phyloP scores from a whole-genome alignment of 495 filamentous ascomycete species.

The Cenococcum geophilum region DNA sequence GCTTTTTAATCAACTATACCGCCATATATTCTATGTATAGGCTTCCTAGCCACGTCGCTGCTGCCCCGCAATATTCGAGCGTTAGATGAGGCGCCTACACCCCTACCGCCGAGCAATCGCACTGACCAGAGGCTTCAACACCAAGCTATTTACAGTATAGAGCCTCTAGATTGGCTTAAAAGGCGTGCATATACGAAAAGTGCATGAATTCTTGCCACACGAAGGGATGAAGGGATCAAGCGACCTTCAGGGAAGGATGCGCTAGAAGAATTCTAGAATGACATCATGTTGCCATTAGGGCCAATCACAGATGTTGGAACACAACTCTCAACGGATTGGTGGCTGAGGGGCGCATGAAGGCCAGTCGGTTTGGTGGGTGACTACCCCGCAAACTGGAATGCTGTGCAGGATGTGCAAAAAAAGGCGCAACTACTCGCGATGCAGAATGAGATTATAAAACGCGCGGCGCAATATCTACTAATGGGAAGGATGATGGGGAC shows the following conservation, averaged over 20 bases:
- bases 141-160: too few relatives aligned
- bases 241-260: neutral
- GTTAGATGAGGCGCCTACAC: too few relatives aligned
- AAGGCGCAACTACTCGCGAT: neutral
- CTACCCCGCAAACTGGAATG: neutral
- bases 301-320: neutral
- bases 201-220: too few relatives aligned
- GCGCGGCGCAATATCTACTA: neutral
- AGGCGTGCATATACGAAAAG: too few relatives aligned
- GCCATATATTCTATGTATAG: too few relatives aligned
- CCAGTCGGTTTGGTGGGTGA: neutral
- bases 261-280: conserved; percentile 6
- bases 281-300: neutral
- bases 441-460: neutral
- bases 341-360: neutral
- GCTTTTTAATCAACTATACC: too few relatives aligned
- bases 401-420: neutral
- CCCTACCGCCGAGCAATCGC: too few relatives aligned
- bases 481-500: neutral
- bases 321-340: neutral
- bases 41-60: too few relatives aligned
- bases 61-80: too few relatives aligned
- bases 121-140: too few relatives aligned
- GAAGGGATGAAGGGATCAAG: neutral
- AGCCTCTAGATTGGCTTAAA: too few relatives aligned